These are phyloP conservation scores for Eucalyptus lansdowneana DNA, from an alignment of 345 rosid genomes.

Conservation along the genomic window DNA sequence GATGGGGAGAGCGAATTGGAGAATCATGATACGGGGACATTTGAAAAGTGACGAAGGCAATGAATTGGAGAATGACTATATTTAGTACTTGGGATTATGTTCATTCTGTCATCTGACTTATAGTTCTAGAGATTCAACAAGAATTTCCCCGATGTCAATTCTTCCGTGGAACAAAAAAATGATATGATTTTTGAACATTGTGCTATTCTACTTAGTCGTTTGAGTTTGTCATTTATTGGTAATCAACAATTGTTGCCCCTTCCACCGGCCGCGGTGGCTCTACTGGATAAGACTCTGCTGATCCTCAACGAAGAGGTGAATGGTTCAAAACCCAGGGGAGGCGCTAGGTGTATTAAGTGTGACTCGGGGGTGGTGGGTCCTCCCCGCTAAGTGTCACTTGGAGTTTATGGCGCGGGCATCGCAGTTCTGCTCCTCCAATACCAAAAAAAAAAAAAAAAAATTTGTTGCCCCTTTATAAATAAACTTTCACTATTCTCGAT, in stretches of 20 bases:
- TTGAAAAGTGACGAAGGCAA: neutral
- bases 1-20: neutral
- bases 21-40: neutral
- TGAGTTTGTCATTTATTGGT: rapidly evolving
- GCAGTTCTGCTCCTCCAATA: no score
- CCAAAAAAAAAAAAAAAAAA: no score
- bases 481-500: neutral
- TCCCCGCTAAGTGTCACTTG: no score
- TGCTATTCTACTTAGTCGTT: rapidly evolving
- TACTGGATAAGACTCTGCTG: no score
- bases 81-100: neutral
- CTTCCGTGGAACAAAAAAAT: neutral
- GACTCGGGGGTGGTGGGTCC: no score
- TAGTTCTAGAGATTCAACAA: neutral
- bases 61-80: neutral
- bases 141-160: neutral
- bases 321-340: no score
- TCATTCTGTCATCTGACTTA: neutral
- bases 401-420: no score
- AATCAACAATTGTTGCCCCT: neutral
- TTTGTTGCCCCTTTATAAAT: neutral
- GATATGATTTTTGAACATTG: neutral
- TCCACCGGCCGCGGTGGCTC: no score
- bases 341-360: no score
- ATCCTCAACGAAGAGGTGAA: no score